A percentile compares a stretch with the other conserved stretches of the same genome.
Evolutionary conservation across 306 rosid species (phyloP).

Genomic region (Quercus alba): DNA sequence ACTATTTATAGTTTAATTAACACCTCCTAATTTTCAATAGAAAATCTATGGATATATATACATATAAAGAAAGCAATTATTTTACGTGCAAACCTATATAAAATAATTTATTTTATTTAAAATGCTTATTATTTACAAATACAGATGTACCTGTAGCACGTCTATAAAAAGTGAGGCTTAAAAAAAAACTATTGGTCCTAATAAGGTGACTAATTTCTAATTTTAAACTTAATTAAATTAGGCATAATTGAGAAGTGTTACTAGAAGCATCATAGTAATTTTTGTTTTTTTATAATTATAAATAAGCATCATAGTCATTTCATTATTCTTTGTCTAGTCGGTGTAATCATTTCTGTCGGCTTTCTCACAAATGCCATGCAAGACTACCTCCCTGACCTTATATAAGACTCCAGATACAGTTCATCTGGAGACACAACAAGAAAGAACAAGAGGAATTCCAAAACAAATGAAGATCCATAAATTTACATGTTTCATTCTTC

Average conservation of each 20-base stretch:
- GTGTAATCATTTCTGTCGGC: neutral
- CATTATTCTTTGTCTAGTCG: neutral
- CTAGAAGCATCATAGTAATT: neutral
- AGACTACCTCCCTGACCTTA: neutral
- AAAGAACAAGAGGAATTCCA: neutral
- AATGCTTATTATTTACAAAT: no score
- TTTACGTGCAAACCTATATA: no score
- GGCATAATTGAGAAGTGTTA: neutral
- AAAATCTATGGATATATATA: no score
- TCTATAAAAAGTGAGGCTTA: no score
- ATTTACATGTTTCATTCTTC: constrained; percentile 26
- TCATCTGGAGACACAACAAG: neutral
- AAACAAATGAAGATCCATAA: constrained; percentile 29
- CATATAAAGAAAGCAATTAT: no score
- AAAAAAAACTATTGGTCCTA: no score
- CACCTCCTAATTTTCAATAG: no score
- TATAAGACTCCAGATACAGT: neutral
- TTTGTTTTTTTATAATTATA: neutral
- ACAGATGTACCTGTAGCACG: no score
- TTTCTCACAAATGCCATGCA: neutral
- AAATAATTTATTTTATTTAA: no score
- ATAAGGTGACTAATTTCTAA: no score
- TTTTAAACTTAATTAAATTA: no score
- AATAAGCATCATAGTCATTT: neutral
- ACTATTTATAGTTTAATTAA: no score